Percentiles rank a stretch among this genome's conserved stretches.
Conservation (phyloP, 441 rosid species). For the Eruca vesicaria region DNA sequence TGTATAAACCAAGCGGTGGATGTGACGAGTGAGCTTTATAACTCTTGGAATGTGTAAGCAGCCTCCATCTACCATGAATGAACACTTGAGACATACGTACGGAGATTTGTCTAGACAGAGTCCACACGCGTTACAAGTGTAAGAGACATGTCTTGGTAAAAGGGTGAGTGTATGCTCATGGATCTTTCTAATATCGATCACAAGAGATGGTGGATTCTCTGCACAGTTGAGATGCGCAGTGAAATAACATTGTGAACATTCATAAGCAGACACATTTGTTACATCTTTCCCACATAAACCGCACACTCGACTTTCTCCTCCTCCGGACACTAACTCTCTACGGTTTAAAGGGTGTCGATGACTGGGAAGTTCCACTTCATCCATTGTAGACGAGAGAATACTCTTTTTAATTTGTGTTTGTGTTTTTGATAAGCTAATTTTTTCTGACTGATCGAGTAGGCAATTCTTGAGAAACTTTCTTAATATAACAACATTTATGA, state of each 20-base stretch:
- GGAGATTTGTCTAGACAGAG: slow-evolving; percentile 42
- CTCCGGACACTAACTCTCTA: background rate
- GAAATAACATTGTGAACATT: slow-evolving; percentile 3
- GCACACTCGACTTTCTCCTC: background rate
- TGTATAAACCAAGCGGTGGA: background rate
- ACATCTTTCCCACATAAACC: background rate
- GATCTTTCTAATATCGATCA: background rate
- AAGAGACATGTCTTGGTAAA: background rate
- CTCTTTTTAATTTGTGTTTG: too few relatives aligned
- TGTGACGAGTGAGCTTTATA: background rate
- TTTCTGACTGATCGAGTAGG: too few relatives aligned
- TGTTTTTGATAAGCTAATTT: too few relatives aligned
- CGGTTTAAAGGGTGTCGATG: slow-evolving; percentile 5
- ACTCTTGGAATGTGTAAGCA: background rate
- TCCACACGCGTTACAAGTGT: slow-evolving; percentile 40
- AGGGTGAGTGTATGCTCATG: slow-evolving; percentile 25
- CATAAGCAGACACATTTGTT: background rate
- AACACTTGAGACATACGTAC: slow-evolving; percentile 38
- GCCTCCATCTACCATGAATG: slow-evolving; percentile 1
- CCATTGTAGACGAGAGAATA: background rate
- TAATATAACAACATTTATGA: background rate
- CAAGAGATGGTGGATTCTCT: slow-evolving; percentile 5
- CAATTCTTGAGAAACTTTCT: too few relatives aligned
- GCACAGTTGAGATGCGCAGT: background rate
- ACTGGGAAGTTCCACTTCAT: background rate